A percentile compares a stretch with the other conserved stretches of the same genome.
Evolutionary conservation across 2,329 filamentous ascomycete species (phyloP).

Genomic region (Kalmusia sp.): DNA sequence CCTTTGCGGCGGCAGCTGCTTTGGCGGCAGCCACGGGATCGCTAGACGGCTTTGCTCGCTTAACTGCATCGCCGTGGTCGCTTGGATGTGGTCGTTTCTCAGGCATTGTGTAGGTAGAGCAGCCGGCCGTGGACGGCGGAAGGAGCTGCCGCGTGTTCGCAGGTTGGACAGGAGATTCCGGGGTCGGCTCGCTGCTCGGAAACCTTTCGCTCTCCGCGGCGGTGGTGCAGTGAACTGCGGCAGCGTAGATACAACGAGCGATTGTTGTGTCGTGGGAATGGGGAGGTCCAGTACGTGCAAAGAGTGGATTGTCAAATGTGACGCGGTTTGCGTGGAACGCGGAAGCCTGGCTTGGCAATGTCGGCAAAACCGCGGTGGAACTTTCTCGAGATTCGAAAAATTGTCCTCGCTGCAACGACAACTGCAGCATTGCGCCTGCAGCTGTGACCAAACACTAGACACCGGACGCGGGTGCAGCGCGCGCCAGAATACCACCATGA

Average conservation of each 20-base stretch:
- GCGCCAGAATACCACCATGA: conserved; percentile 40
- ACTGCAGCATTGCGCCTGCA: conserved; percentile 22
- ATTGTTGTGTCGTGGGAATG: conserved; percentile 5
- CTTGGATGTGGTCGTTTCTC: conserved; percentile 54
- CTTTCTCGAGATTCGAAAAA: conserved; percentile 39
- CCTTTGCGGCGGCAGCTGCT: conserved; percentile 33
- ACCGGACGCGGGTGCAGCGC: conserved; percentile 21
- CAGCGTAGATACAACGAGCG: too few species aligned
- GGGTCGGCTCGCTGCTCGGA: background rate
- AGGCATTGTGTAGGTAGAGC: conserved; percentile 31
- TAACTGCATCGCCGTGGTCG: conserved; percentile 45
- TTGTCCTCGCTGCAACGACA: conserved; percentile 30
- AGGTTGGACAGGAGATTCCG: background rate
- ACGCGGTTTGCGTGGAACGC: conserved; percentile 19
- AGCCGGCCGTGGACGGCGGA: conserved; percentile 8
- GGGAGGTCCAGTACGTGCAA: conserved; percentile 5
- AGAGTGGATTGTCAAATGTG: conserved; percentile 14
- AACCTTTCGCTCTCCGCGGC: background rate
- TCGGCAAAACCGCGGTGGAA: conserved; percentile 35
- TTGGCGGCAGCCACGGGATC: conserved; percentile 40
- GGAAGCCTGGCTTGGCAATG: conserved; percentile 21
- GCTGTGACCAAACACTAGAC: conserved; percentile 9
- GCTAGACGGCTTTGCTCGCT: conserved; percentile 45
- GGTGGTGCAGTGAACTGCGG: background rate
- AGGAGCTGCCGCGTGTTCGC: conserved; percentile 1